Percentiles rank a stretch among this genome's conserved stretches.
phyloP scores from a whole-genome alignment of 179 eudicot species.

The Drosera spatulata region DNA sequence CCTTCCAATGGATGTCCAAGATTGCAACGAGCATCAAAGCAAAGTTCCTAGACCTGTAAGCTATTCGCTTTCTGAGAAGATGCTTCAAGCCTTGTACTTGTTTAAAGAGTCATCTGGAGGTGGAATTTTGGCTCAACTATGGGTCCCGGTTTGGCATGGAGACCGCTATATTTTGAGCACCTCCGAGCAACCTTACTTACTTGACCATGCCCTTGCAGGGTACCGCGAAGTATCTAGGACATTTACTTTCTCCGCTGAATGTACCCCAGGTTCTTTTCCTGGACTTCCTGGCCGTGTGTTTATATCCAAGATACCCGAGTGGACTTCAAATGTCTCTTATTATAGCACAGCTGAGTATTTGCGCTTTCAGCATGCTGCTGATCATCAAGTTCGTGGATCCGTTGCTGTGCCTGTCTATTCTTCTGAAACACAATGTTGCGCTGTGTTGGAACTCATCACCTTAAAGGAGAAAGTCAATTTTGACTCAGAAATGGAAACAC shows the following conservation, averaged over 20 bases:
- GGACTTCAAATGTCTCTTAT: conserved; percentile 78
- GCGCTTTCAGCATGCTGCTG: conserved; percentile 56
- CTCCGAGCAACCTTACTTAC: conserved; percentile 70
- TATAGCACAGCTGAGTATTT: conserved; percentile 63
- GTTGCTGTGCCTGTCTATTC: conserved; percentile 66
- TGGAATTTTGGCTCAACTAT: conserved; percentile 75
- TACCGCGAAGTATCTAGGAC: conserved; percentile 79
- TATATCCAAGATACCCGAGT: conserved; percentile 70
- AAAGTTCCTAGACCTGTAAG: conserved; percentile 32
- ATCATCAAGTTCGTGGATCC: conserved; percentile 71
- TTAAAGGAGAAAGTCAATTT: conserved; percentile 52
- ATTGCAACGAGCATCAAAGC: conserved; percentile 22
- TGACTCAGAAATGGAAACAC: conserved; percentile 54
- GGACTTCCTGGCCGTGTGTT: conserved; percentile 95
- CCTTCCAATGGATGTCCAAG: conserved; percentile 10
- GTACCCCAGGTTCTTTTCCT: conserved; percentile 43
- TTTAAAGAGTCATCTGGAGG: conserved; percentile 65
- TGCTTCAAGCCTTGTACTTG: conserved; percentile 55
- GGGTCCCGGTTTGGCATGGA: conserved; percentile 70
- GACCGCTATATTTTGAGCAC: conserved; percentile 56
- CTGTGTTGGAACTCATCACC: conserved; percentile 82
- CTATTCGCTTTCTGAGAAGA: conserved; percentile 44
- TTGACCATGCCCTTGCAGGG: conserved; percentile 57
- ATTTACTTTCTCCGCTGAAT: conserved; percentile 50
- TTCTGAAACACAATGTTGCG: conserved; percentile 46